Evolutionary conservation across 2,329 filamentous ascomycete species (phyloP).

Genomic region (Arachnomyces sp.): DNA sequence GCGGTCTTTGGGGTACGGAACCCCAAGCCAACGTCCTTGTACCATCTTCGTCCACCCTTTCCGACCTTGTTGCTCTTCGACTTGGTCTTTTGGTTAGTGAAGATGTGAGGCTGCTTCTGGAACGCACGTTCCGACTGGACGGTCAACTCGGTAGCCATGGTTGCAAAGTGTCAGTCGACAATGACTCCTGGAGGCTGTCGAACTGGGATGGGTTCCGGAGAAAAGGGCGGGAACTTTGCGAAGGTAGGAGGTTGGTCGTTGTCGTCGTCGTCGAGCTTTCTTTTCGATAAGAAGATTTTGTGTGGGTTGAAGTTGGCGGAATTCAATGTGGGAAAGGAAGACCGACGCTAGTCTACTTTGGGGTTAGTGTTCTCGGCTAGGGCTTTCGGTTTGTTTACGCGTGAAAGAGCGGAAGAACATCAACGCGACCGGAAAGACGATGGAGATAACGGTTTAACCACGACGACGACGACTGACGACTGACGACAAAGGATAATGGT

Average conservation of each 20-base stretch:
- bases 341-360: slow-evolving; percentile 22
- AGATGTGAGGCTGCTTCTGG: slow-evolving; percentile 99
- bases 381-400: slow-evolving; percentile 38
- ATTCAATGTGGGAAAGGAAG: slow-evolving; percentile 32
- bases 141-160: slow-evolving; percentile 96
- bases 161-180: slow-evolving; percentile 43
- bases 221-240: slow-evolving; percentile 22
- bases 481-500: no score
- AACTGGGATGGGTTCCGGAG: slow-evolving; percentile 27
- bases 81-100: slow-evolving; percentile 94
- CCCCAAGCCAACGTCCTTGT: slow-evolving; percentile 98
- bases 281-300: slow-evolving; percentile 26
- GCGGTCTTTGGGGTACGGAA: slow-evolving; percentile 98
- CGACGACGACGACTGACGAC: no score
- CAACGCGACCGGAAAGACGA: slow-evolving; percentile 19
- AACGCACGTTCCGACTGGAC: slow-evolving; percentile 99
- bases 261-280: slow-evolving; percentile 16
- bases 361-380: slow-evolving; percentile 31
- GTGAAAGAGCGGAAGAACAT: no score
- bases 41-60: slow-evolving; percentile 93
- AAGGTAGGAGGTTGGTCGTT: slow-evolving; percentile 10
- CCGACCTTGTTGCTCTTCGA: slow-evolving; percentile 69
- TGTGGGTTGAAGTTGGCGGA: slow-evolving; percentile 25
- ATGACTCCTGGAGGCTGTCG: slow-evolving; percentile 27
- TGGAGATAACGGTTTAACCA: neutral